These are phyloP conservation scores for Pisolithus tinctorius DNA, from an alignment of 768 basidiomycete species.

Conservation along the genomic window DNA sequence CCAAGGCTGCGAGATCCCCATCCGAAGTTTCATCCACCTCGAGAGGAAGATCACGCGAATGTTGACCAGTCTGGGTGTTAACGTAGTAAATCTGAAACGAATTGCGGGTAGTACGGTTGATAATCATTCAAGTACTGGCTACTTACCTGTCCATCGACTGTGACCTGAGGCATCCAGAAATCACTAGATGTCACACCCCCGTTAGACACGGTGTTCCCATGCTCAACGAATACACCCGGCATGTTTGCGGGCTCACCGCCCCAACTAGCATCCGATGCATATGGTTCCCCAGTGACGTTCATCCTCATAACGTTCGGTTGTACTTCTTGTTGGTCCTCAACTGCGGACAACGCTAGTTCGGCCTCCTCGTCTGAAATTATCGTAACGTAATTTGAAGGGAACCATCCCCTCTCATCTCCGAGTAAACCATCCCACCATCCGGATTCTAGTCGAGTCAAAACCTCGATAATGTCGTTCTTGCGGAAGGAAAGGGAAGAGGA, in stretches of 20 bases:
- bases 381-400: conserved; percentile 92
- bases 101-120: background rate
- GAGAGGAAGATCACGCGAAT: conserved; percentile 75
- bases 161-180: conserved; percentile 89
- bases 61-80: conserved; percentile 82
- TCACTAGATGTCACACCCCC: conserved; percentile 48
- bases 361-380: conserved; percentile 76
- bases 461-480: conserved; percentile 88
- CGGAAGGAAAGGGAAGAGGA: conserved; percentile 83
- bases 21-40: conserved; percentile 64
- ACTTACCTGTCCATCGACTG: conserved; percentile 74
- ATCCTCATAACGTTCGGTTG: conserved; percentile 10
- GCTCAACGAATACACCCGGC: conserved; percentile 34
- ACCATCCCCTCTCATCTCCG: conserved; percentile 89
- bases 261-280: conserved; percentile 45
- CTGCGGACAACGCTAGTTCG: conserved; percentile 49
- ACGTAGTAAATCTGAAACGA: conserved; percentile 83
- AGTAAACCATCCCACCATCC: conserved; percentile 99
- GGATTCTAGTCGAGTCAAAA: conserved; percentile 82
- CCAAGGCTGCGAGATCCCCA: conserved; percentile 53
- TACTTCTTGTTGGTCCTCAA: conserved; percentile 8
- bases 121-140: conserved; percentile 1
- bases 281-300: conserved; percentile 20
- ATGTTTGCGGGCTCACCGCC: conserved; percentile 17
- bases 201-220: conserved; percentile 19